Evolutionary conservation across 2,329 filamentous ascomycete species (phyloP).

Genomic region (Botrytis deweyae): DNA sequence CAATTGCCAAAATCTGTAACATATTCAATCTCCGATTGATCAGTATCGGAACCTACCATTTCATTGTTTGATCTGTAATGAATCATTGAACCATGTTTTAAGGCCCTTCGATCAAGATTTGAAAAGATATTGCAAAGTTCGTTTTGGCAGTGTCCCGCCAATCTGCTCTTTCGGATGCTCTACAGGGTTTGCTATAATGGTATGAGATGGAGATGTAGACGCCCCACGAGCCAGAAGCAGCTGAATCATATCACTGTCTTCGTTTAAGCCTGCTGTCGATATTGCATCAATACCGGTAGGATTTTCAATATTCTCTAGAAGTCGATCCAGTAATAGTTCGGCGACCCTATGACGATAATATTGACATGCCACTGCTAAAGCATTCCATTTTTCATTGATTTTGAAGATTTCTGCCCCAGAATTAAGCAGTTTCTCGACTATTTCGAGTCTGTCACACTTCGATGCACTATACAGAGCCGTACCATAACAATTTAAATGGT

Average conservation of each 20-base stretch:
- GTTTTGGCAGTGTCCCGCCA: too few species aligned
- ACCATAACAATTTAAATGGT: background rate
- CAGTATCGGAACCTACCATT: too few species aligned
- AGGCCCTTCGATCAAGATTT: too few species aligned
- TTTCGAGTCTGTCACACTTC: background rate
- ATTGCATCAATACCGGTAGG: background rate
- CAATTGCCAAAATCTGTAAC: too few species aligned
- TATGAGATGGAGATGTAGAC: background rate
- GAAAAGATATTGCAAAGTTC: too few species aligned
- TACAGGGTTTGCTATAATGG: background rate
- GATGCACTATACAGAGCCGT: background rate
- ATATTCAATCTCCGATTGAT: too few species aligned
- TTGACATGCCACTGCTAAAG: background rate
- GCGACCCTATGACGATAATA: background rate
- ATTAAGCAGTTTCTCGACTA: background rate
- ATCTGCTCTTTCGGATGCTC: background rate
- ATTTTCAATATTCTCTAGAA: background rate
- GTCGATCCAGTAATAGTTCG: background rate
- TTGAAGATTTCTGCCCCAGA: background rate
- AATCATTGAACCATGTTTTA: too few species aligned
- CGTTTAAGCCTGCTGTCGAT: background rate
- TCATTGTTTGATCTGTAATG: too few species aligned
- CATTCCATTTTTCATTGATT: background rate
- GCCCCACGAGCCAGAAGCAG: background rate
- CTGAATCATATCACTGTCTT: background rate